phyloP scores from a whole-genome alignment of 257 asterid genomes.

The Solanum ossicruentum region DNA sequence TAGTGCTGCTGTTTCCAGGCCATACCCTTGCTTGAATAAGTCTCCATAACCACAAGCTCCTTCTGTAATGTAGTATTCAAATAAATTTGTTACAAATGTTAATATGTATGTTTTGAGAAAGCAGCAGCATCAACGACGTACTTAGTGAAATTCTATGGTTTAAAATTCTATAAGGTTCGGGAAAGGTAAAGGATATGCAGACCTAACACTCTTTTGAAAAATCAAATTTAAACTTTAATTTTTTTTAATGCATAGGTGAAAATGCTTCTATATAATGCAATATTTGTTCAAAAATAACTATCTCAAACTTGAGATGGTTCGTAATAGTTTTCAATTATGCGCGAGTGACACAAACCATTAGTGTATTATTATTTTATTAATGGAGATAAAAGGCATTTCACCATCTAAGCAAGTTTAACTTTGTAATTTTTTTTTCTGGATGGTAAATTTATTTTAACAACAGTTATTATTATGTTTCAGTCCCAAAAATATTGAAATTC shows the following conservation, averaged over 20 bases:
- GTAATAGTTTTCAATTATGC: too few relatives aligned
- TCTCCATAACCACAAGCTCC: slow-evolving; percentile 40
- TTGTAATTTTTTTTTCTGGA: neutral
- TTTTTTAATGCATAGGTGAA: neutral
- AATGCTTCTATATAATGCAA: neutral
- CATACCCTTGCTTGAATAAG: slow-evolving; percentile 13
- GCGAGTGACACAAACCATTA: neutral
- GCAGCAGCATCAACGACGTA: neutral
- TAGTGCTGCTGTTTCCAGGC: slow-evolving; percentile 21
- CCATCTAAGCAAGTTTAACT: neutral
- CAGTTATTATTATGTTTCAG: neutral
- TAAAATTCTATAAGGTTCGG: neutral
- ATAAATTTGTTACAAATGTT: neutral
- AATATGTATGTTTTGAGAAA: neutral
- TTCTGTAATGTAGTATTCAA: neutral
- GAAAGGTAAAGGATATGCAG: neutral
- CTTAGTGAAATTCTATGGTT: neutral
- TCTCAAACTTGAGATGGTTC: neutral
- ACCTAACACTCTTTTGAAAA: neutral
- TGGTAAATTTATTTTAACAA: neutral
- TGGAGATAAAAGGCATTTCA: neutral
- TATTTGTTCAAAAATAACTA: neutral
- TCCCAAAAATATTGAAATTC: too few relatives aligned
- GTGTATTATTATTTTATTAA: neutral
- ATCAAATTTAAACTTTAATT: neutral